Conservation (phyloP, 192 early-diverging fungal genomes). For the Coemansia sp. region DNA sequence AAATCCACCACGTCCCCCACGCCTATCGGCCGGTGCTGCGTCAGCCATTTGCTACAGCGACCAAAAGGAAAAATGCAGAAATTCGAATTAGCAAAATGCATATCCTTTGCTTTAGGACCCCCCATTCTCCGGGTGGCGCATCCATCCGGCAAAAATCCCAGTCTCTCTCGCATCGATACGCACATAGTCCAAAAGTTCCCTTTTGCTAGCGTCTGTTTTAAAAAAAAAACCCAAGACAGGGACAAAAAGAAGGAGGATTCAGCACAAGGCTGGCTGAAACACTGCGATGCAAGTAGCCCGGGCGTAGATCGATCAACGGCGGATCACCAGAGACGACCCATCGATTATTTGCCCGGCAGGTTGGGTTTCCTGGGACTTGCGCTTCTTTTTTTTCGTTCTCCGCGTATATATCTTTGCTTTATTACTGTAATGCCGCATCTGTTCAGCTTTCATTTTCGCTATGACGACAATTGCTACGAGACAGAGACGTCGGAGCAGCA, state of each 20-base stretch:
- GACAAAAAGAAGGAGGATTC: slow-evolving; percentile 29
- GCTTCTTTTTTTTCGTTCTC: too few relatives aligned
- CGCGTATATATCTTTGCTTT: too few relatives aligned
- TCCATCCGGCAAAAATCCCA: not conserved
- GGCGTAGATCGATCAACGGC: too few relatives aligned
- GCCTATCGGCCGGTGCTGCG: slow-evolving; percentile 70
- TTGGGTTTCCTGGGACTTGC: too few relatives aligned
- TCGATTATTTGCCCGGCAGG: too few relatives aligned
- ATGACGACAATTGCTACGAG: slow-evolving; percentile 42
- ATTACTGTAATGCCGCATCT: slow-evolving; percentile 18
- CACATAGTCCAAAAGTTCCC: slow-evolving; percentile 39
- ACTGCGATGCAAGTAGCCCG: too few relatives aligned
- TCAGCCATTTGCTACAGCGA: slow-evolving; percentile 66
- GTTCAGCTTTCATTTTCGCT: slow-evolving; percentile 39
- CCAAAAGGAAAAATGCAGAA: not conserved
- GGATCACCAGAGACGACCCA: too few relatives aligned
- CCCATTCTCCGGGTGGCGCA: not conserved
- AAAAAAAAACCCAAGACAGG: slow-evolving; percentile 29
- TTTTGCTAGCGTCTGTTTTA: slow-evolving; percentile 18
- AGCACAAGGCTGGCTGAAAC: too few relatives aligned
- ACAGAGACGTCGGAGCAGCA: slow-evolving; percentile 39
- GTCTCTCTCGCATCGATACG: slow-evolving; percentile 7
- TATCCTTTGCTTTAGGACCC: not conserved
- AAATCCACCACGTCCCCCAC: slow-evolving; percentile 50
- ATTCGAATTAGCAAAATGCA: too few relatives aligned